A percentile compares a stretch with the other conserved stretches of the same genome.
These are phyloP conservation scores for Trichoderma brevicompactum DNA, from an alignment of 2,329 filamentous ascomycete species.

Conservation along the genomic window DNA sequence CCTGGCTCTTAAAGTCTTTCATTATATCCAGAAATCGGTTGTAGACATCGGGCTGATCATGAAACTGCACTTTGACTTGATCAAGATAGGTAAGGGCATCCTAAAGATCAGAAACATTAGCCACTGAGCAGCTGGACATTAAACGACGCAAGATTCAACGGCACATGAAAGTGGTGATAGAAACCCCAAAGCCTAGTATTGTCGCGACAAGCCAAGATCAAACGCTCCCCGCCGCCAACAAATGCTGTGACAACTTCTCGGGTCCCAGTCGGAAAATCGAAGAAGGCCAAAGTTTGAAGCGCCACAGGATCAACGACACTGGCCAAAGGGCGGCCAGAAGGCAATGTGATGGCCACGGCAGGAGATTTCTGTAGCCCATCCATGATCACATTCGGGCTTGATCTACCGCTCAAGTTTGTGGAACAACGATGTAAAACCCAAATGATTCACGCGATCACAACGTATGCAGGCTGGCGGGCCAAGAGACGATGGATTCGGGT, in stretches of 20 bases:
- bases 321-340: slow-evolving; percentile 14
- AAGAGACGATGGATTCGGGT: background rate
- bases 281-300: slow-evolving; percentile 19
- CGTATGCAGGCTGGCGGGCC: background rate
- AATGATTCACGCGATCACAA: background rate
- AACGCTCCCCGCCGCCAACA: slow-evolving; percentile 33
- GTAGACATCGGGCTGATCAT: slow-evolving; percentile 95
- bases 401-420: background rate
- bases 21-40: slow-evolving; percentile 97
- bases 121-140: slow-evolving; percentile 9
- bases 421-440: background rate
- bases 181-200: slow-evolving; percentile 33
- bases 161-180: slow-evolving; percentile 37
- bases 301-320: slow-evolving; percentile 20
- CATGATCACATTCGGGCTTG: slow-evolving; percentile 1
- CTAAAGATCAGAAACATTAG: slow-evolving; percentile 40
- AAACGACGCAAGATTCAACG: slow-evolving; percentile 26
- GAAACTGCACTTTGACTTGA: slow-evolving; percentile 97
- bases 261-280: slow-evolving; percentile 16
- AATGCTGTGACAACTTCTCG: slow-evolving; percentile 36
- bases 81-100: slow-evolving; percentile 92
- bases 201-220: slow-evolving; percentile 32
- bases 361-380: slow-evolving; percentile 5
- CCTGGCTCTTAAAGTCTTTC: slow-evolving; percentile 99
- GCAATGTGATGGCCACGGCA: slow-evolving; percentile 26